These are phyloP conservation scores for Sarocladium brachiariae DNA, from an alignment of 2,329 filamentous ascomycete species.

Conservation along the genomic window DNA sequence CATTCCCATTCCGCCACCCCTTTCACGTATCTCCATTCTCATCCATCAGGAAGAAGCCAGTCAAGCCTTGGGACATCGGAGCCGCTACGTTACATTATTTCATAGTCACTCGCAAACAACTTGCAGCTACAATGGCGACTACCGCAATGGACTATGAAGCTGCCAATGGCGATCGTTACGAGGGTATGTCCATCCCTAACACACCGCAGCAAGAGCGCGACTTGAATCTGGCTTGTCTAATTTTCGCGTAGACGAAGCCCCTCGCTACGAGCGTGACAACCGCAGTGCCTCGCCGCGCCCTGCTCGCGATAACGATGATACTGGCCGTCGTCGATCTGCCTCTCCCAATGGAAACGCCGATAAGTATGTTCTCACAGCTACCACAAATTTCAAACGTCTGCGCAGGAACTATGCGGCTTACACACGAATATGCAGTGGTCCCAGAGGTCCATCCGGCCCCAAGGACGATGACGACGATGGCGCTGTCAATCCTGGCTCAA, in stretches of 20 bases:
- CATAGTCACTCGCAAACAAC: background rate
- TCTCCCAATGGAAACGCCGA: slow-evolving; percentile 51
- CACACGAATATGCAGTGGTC: slow-evolving; percentile 25
- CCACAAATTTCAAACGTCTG: background rate
- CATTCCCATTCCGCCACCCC: background rate
- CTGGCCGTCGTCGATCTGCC: slow-evolving; percentile 53
- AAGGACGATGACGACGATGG: slow-evolving; percentile 63
- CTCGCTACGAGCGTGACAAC: slow-evolving; percentile 60
- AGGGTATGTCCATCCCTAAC: too few relatives aligned
- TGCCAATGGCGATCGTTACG: slow-evolving; percentile 59
- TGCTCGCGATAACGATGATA: slow-evolving; percentile 53
- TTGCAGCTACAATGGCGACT: slow-evolving; percentile 45
- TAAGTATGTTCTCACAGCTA: slow-evolving; percentile 10
- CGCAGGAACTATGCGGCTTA: too few relatives aligned
- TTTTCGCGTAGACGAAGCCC: slow-evolving; percentile 47
- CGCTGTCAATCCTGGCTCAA: slow-evolving; percentile 87
- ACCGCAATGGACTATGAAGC: slow-evolving; percentile 66
- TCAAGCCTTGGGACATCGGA: background rate
- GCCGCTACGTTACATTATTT: slow-evolving; percentile 8
- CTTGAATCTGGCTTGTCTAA: background rate
- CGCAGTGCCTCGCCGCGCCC: slow-evolving; percentile 59
- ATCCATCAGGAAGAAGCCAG: background rate
- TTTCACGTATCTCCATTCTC: background rate
- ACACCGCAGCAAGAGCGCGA: too few relatives aligned
- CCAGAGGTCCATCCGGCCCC: slow-evolving; percentile 46